A percentile compares a stretch with the other conserved stretches of the same genome.
These are phyloP conservation scores for Dentiscutata heterogama DNA, from an alignment of 371 early-diverging fungal genomes.

Conservation along the genomic window DNA sequence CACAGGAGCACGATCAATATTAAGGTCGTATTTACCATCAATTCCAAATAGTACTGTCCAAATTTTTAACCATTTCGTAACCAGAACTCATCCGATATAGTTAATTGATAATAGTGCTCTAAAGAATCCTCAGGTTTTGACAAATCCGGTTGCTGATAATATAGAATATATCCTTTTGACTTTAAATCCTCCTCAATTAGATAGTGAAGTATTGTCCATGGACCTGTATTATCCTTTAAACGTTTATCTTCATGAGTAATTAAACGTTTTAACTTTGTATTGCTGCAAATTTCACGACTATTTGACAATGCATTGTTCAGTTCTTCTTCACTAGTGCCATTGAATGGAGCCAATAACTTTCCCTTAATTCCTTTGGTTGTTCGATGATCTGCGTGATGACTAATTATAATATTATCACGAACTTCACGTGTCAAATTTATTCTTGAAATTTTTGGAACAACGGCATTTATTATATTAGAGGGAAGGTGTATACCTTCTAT, in stretches of 20 bases:
- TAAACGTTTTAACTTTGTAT: slow-evolving; percentile 5
- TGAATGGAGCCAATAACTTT: slow-evolving; percentile 1
- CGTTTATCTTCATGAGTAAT: background rate
- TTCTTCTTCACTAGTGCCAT: background rate
- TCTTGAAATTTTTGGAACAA: background rate
- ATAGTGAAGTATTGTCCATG: slow-evolving; percentile 12
- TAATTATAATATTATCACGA: too few species aligned
- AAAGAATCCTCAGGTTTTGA: background rate
- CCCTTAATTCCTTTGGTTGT: slow-evolving; percentile 28
- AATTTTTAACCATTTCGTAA: slow-evolving; percentile 17
- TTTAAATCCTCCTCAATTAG: slow-evolving; percentile 18
- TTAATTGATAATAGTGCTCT: slow-evolving; percentile 12
- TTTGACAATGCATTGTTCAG: background rate
- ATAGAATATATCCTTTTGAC: slow-evolving; percentile 20
- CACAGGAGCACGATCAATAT: slow-evolving; percentile 33
- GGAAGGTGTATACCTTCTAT: background rate
- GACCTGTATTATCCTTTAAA: background rate
- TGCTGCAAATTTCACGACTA: background rate
- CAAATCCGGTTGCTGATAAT: slow-evolving; percentile 35
- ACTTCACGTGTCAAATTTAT: too few species aligned
- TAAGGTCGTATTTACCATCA: slow-evolving; percentile 38
- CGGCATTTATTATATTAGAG: slow-evolving; percentile 10
- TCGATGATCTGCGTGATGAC: slow-evolving; percentile 19
- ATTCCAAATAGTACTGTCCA: slow-evolving; percentile 15
- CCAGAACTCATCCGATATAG: slow-evolving; percentile 22